A percentile compares a stretch with the other conserved stretches of the same genome.
Evolutionary conservation across 148 eudicot species (phyloP).

Genomic region (Hydrangea macrophylla): DNA sequence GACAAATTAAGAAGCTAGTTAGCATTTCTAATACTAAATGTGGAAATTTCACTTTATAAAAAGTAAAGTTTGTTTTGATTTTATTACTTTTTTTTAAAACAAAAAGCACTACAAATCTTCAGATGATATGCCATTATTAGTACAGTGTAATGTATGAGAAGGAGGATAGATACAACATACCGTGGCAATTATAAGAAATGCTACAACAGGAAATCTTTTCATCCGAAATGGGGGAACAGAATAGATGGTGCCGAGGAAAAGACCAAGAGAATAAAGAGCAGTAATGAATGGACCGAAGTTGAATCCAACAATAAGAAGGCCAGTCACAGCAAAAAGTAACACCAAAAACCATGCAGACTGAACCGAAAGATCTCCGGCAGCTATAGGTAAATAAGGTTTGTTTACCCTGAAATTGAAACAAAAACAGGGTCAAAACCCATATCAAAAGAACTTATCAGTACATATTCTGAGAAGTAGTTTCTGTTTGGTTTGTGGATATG

Average conservation of each 20-base stretch:
- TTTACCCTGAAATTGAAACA: constrained; percentile 65
- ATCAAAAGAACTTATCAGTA: background rate
- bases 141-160: background rate
- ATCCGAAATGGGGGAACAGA: constrained; percentile 96
- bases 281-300: constrained; percentile 92
- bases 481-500: no score
- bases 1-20: no score
- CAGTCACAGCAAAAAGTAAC: constrained; percentile 65
- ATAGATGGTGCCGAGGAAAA: constrained; percentile 95
- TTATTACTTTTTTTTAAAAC: no score
- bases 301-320: constrained; percentile 67
- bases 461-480: background rate
- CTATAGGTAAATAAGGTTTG: constrained; percentile 96
- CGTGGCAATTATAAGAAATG: constrained; percentile 93
- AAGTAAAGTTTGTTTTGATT: no score
- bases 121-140: background rate
- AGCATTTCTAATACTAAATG: no score
- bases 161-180: constrained; percentile 38
- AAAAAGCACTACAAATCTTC: no score
- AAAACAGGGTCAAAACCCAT: constrained; percentile 1
- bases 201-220: constrained; percentile 90
- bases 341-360: constrained; percentile 92
- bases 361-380: constrained; percentile 98
- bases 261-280: constrained; percentile 75
- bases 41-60: no score